These are phyloP conservation scores for Chara braunii DNA, from an alignment of 139 green algal species.

Conservation along the genomic window DNA sequence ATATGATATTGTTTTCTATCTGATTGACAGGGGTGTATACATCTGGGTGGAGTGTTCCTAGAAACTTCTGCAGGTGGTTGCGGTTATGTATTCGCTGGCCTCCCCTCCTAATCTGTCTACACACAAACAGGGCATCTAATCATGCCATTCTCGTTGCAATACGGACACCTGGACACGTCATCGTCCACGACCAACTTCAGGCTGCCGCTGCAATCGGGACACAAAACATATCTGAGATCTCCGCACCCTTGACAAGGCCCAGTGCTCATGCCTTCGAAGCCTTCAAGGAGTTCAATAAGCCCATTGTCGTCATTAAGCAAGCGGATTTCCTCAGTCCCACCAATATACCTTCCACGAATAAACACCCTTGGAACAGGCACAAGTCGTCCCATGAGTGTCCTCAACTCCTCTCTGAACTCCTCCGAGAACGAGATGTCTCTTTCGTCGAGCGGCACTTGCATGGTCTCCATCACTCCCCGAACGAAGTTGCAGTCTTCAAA, in stretches of 20 bases:
- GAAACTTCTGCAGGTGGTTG: no score
- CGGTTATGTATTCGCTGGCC: no score
- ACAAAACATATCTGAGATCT: slow-evolving; percentile 13
- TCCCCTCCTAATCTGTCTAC: slow-evolving; percentile 3
- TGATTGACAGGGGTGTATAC: no score
- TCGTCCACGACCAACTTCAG: slow-evolving; percentile 17
- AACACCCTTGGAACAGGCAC: slow-evolving; percentile 26
- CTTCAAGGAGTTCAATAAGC: slow-evolving; percentile 3
- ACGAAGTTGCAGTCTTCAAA: slow-evolving; percentile 37
- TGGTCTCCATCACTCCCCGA: slow-evolving; percentile 16
- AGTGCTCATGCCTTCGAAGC: background rate
- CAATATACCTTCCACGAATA: slow-evolving; percentile 18
- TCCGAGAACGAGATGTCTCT: slow-evolving; percentile 21
- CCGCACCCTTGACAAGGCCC: slow-evolving; percentile 22
- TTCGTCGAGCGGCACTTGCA: slow-evolving; percentile 23
- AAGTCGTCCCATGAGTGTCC: slow-evolving; percentile 17
- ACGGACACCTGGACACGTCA: background rate
- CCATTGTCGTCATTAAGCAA: slow-evolving; percentile 12
- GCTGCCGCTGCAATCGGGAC: slow-evolving; percentile 21
- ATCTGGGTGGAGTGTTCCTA: no score
- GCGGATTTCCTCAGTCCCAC: slow-evolving; percentile 5
- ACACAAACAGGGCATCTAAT: slow-evolving; percentile 3
- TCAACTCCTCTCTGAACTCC: slow-evolving; percentile 25
- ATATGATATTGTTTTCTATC: no score
- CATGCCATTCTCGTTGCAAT: slow-evolving; percentile 37